These are phyloP conservation scores for Fusarium albidum DNA, from an alignment of 2,329 filamentous ascomycete species.

Conservation along the genomic window DNA sequence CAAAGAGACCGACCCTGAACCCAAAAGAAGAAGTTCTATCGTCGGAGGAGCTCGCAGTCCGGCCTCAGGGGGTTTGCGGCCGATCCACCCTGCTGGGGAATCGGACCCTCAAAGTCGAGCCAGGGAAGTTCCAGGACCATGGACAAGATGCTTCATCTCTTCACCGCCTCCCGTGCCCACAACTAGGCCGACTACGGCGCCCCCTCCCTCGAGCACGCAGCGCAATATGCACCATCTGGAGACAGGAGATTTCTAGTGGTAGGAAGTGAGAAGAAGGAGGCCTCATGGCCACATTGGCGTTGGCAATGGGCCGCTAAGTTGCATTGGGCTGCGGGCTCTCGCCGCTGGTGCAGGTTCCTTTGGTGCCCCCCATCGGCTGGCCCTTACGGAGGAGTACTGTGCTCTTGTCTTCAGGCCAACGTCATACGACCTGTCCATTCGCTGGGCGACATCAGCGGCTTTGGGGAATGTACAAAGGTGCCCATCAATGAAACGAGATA, in stretches of 20 bases:
- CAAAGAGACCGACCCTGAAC: conserved; percentile 5
- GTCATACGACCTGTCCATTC: conserved; percentile 37
- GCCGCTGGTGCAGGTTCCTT: conserved; percentile 35
- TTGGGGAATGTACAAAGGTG: conserved; percentile 7
- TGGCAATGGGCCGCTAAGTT: conserved; percentile 39
- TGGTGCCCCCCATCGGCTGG: conserved; percentile 30
- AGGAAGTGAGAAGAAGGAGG: conserved; percentile 32
- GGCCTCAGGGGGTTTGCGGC: conserved; percentile 27
- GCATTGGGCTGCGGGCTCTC: conserved; percentile 37
- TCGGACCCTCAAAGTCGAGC: conserved; percentile 28
- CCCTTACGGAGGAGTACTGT: background rate
- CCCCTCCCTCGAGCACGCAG: conserved; percentile 21
- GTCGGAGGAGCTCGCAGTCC: conserved; percentile 23
- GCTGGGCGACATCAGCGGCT: conserved; percentile 2
- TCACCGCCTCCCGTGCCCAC: conserved; percentile 41
- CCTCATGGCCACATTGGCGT: conserved; percentile 35
- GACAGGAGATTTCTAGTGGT: conserved; percentile 32
- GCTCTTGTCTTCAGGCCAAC: conserved; percentile 8
- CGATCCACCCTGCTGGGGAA: conserved; percentile 36
- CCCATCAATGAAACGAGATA: background rate
- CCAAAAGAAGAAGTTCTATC: conserved; percentile 24
- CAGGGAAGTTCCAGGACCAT: conserved; percentile 35
- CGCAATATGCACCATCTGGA: conserved; percentile 34
- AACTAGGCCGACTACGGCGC: conserved; percentile 21
- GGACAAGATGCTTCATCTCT: conserved; percentile 27